A percentile compares a stretch with the other conserved stretches of the same genome.
Evolutionary conservation across 2,329 filamentous ascomycete genomes (phyloP).

Genomic region (Ophiosphaerella korrae): DNA sequence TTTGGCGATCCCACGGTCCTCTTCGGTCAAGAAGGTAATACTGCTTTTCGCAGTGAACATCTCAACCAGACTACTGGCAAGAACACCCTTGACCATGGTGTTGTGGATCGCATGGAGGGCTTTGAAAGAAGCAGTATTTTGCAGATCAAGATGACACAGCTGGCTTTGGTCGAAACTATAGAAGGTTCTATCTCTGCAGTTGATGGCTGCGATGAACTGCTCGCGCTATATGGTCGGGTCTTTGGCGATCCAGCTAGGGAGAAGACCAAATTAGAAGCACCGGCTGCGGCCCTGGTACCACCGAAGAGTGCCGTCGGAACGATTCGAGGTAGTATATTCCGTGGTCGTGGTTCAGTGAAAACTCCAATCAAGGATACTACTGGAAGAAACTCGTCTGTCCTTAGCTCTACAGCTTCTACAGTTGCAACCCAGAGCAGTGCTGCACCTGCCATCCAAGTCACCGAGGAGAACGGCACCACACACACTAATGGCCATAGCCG

Average conservation of each 20-base stretch:
- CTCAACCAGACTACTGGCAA: conserved; percentile 54
- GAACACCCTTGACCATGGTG: conserved; percentile 46
- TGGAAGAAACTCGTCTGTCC: conserved; percentile 29
- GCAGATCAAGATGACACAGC: conserved; percentile 95
- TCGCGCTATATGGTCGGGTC: conserved; percentile 79
- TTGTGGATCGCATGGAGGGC: conserved; percentile 80
- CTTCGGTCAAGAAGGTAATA: conserved; percentile 65
- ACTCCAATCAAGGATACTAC: conserved; percentile 21
- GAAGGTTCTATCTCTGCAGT: conserved; percentile 86
- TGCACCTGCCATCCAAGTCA: conserved; percentile 78
- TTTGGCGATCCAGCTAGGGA: conserved; percentile 66
- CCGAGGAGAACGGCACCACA: conserved; percentile 60
- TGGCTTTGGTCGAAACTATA: conserved; percentile 79
- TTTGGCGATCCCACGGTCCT: conserved; percentile 74
- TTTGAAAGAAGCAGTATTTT: conserved; percentile 85
- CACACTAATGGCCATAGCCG: conserved; percentile 45
- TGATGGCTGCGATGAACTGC: conserved; percentile 82
- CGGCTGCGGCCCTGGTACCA: conserved; percentile 61
- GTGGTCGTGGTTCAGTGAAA: conserved; percentile 48
- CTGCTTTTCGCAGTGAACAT: conserved; percentile 67
- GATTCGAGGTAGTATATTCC: conserved; percentile 77
- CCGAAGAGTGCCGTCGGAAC: conserved; percentile 67
- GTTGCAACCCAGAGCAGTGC: conserved; percentile 35
- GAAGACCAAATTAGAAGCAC: conserved; percentile 45
- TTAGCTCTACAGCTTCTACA: conserved; percentile 34